Evolutionary conservation across 352 stramenopile genomes (phyloP), one percentile per base, ranked within the genome.

Genomic region (Proteromonas lacertae): DNA sequence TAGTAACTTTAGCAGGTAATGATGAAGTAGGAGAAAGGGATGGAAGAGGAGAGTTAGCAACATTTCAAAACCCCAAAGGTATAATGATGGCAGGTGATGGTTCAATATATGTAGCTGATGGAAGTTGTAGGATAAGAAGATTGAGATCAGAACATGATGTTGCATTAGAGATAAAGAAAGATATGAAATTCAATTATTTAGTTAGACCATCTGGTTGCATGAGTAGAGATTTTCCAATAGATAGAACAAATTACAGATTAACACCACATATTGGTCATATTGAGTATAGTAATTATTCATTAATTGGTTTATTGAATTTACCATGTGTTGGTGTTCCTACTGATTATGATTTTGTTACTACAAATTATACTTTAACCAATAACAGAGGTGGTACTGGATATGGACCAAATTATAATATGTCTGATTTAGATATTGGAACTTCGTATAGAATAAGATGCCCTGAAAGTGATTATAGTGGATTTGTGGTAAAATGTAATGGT

Each of bases 191-290:
- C 9, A 18, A 10, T 14, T 57, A 88, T 32, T 57, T 89, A 12
- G 35, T 89, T 17, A 50, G 75, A 7, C 79, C 79, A 0, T 81
- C 65, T 23, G 76, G 79, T 4, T 94, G 80, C 49, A 65, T 64
- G 2, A 89, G 67, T 8, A 92, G 92, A 47, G 75, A 90, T 20
- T 57, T 63, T 20, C 67, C 70, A 17, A 62, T 86, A 9, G 77
- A 89, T 40, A 62, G 77, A 18, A 48, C 72, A 8, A 72, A 70
- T 33, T 45, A 70, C 7, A 66, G 69, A 23, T 48, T 55, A 12
- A 69, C 76, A 5, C 56, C 71, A 10, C 45, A 59, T 5, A 47
- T 44, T 30, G 61, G 74, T 53, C 86, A 94, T 42, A 66, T 92
- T 18, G 74, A 82, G 40, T 87, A 92, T 56, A 89, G 87, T 51